These are phyloP conservation scores for Yarrowia sp. DNA, from an alignment of 805 yeast species.

Conservation along the genomic window DNA sequence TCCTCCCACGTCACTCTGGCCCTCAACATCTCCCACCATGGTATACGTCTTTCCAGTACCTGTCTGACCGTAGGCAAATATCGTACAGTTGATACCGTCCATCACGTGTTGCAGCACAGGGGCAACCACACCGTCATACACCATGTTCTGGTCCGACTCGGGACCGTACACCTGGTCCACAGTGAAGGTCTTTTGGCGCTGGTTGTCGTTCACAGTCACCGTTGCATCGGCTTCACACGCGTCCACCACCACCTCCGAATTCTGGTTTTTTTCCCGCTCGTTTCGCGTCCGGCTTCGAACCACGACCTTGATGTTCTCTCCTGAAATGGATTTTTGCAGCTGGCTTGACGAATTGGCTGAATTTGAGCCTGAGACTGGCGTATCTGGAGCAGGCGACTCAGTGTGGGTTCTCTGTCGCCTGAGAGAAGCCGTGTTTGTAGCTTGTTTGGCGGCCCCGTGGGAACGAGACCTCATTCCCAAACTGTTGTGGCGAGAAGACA, in stretches of 20 bases:
- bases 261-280: constrained; percentile 62
- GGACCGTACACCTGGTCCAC: constrained; percentile 87
- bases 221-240: constrained; percentile 52
- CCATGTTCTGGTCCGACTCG: constrained; percentile 70
- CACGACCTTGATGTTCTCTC: constrained; percentile 63
- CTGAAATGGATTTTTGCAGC: constrained; percentile 41
- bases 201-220: constrained; percentile 33
- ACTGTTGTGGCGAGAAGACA: constrained; percentile 33
- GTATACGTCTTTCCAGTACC: constrained; percentile 84
- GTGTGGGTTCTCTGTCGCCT: constrained; percentile 9
- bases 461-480: constrained; percentile 18
- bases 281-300: constrained; percentile 71
- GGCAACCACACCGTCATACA: constrained; percentile 72
- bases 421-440: constrained; percentile 8
- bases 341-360: neutral
- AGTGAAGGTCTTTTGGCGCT: constrained; percentile 60
- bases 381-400: constrained; percentile 25
- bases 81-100: constrained; percentile 79
- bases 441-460: constrained; percentile 4
- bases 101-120: constrained; percentile 71
- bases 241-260: constrained; percentile 66
- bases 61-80: constrained; percentile 90
- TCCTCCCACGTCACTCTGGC: constrained; percentile 52
- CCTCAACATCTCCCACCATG: constrained; percentile 70
- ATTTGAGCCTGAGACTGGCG: neutral